phyloP scores from a whole-genome alignment of 1,284 basidiomycete species.

The Laetiporus sulphureus region DNA sequence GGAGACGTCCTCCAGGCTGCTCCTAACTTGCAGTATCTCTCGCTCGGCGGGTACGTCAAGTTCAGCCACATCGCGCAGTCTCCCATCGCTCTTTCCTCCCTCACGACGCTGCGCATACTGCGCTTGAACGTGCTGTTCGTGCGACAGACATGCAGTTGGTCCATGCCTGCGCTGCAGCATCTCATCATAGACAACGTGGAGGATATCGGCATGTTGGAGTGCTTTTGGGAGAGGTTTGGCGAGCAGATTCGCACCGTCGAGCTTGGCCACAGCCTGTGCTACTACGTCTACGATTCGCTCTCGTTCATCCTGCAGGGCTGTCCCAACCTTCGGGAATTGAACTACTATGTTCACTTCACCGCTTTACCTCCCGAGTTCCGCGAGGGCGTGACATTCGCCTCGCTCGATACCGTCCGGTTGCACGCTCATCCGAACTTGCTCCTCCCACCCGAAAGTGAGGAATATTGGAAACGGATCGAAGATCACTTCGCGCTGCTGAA shows the following conservation, averaged over 20 bases:
- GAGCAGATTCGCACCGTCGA: constrained; percentile 46
- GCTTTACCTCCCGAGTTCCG: constrained; percentile 23
- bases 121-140: constrained; percentile 44
- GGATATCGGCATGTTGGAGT: constrained; percentile 26
- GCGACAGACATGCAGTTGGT: constrained; percentile 43
- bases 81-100: constrained; percentile 25
- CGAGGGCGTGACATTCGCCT: constrained; percentile 21
- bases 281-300: constrained; percentile 41
- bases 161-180: constrained; percentile 43
- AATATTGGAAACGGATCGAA: constrained; percentile 37
- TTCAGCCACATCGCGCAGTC: constrained; percentile 19
- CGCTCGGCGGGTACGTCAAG: constrained; percentile 44
- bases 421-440: constrained; percentile 40
- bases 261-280: constrained; percentile 47
- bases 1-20: constrained; percentile 41
- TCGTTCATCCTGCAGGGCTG: constrained; percentile 40
- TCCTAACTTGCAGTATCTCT: constrained; percentile 51
- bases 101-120: constrained; percentile 49
- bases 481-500: constrained; percentile 39
- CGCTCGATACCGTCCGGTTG: constrained; percentile 40
- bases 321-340: constrained; percentile 41
- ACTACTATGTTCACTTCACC: constrained; percentile 54
- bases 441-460: constrained; percentile 26
- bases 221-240: constrained; percentile 44
- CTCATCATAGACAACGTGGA: constrained; percentile 40